Conservation (phyloP, 768 basidiomycete genomes). For the Suillus tomentosus region DNA sequence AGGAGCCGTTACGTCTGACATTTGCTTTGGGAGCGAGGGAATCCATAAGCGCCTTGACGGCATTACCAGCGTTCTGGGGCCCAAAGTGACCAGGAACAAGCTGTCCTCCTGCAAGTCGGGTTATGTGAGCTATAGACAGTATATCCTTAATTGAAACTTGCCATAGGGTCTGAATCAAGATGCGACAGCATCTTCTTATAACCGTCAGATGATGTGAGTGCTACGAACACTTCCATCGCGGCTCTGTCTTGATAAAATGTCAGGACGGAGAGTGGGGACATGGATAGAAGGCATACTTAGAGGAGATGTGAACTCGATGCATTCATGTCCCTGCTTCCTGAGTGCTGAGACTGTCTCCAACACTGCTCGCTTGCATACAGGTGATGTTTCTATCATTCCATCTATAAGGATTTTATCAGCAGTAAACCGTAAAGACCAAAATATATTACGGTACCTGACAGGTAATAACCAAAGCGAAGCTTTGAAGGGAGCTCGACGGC, state of each 20-base stretch:
- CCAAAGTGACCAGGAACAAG: slow-evolving; percentile 50
- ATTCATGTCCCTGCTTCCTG: slow-evolving; percentile 73
- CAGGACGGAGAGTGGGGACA: slow-evolving; percentile 18
- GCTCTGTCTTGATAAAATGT: slow-evolving; percentile 38
- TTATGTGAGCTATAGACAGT: slow-evolving; percentile 5
- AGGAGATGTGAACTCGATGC: slow-evolving; percentile 65
- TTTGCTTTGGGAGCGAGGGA: slow-evolving; percentile 97
- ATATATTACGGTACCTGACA: slow-evolving; percentile 43
- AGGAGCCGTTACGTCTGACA: slow-evolving; percentile 81
- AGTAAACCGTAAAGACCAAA: slow-evolving; percentile 22
- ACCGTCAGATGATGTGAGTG: slow-evolving; percentile 69
- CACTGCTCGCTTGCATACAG: slow-evolving; percentile 74
- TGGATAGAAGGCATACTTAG: slow-evolving; percentile 40
- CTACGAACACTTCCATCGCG: slow-evolving; percentile 62
- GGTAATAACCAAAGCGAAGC: slow-evolving; percentile 77
- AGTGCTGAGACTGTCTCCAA: slow-evolving; percentile 70
- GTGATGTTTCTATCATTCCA: slow-evolving; percentile 62
- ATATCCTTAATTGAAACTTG: slow-evolving; percentile 23
- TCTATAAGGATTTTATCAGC: slow-evolving; percentile 42
- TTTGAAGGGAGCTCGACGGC: slow-evolving; percentile 54
- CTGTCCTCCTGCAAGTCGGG: slow-evolving; percentile 44
- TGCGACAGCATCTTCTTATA: slow-evolving; percentile 69
- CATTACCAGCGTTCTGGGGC: slow-evolving; percentile 88
- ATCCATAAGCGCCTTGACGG: slow-evolving; percentile 99
- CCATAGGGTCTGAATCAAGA: slow-evolving; percentile 69